Conservation (phyloP, 306 rosid species). For the Acacia crassicarpa region DNA sequence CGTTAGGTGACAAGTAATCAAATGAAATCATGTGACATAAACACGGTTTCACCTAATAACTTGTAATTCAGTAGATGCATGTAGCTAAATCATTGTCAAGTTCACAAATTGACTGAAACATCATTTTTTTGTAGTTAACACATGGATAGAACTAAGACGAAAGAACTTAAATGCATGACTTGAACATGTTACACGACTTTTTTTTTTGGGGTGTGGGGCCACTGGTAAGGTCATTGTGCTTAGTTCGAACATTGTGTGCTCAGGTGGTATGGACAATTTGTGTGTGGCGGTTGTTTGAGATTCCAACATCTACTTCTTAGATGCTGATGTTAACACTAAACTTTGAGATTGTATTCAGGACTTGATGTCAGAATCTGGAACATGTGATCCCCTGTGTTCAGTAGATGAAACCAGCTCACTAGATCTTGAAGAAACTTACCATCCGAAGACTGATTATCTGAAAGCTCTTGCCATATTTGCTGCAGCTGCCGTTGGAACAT, state of each 20-base stretch:
- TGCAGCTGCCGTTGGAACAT: conserved; percentile 63
- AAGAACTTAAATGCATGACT: background rate
- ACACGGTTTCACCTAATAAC: background rate
- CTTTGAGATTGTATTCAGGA: conserved; percentile 49
- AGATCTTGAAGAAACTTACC: conserved; percentile 66
- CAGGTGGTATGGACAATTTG: background rate
- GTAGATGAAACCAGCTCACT: conserved; percentile 74
- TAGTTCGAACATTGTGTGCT: no score
- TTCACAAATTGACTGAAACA: background rate
- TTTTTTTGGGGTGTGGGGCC: background rate
- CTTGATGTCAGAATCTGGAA: conserved; percentile 54
- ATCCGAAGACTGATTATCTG: conserved; percentile 78
- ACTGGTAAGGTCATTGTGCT: background rate
- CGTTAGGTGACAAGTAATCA: background rate
- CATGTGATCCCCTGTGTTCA: conserved; percentile 90
- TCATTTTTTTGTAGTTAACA: background rate
- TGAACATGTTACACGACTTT: background rate
- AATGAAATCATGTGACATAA: background rate
- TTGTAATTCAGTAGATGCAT: no score
- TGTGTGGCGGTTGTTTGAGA: background rate
- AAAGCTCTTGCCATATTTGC: conserved; percentile 82
- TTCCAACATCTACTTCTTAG: conserved; percentile 6
- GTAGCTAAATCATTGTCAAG: background rate
- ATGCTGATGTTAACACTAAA: conserved; percentile 26
- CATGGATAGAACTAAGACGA: background rate